Percentiles rank a stretch among this genome's conserved stretches.
Conservation (phyloP, 768 basidiomycete genomes). For the Boletus eberwhitei region DNA sequence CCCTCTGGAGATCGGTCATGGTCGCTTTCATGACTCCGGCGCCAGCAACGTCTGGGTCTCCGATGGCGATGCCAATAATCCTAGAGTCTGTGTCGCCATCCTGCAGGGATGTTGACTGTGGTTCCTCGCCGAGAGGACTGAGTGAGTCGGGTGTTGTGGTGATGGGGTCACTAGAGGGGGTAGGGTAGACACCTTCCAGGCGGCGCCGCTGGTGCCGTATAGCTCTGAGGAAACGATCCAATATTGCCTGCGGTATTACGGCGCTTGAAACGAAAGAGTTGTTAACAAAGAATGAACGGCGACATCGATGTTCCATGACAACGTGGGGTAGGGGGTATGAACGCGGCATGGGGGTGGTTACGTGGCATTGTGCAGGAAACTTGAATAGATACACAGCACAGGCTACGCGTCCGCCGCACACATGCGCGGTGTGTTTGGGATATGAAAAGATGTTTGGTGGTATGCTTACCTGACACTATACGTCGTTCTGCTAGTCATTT, state of each 20-base stretch:
- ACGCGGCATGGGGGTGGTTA: background rate
- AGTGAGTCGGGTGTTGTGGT: constrained; percentile 27
- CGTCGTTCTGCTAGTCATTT: constrained; percentile 90
- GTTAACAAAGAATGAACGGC: constrained; percentile 24
- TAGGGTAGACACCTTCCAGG: constrained; percentile 25
- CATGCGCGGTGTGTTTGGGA: constrained; percentile 35
- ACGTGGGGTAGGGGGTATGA: constrained; percentile 27
- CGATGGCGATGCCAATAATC: constrained; percentile 26
- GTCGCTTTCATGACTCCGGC: constrained; percentile 79
- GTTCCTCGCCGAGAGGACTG: constrained; percentile 47
- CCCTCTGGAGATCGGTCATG: constrained; percentile 85
- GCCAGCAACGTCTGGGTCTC: constrained; percentile 24
- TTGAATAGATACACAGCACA: constrained; percentile 43
- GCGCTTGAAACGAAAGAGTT: constrained; percentile 49
- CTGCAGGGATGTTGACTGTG: constrained; percentile 37
- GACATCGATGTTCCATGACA: constrained; percentile 20
- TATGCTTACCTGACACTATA: constrained; percentile 81
- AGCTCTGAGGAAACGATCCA: constrained; percentile 85
- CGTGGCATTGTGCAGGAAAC: constrained; percentile 4
- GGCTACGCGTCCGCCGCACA: constrained; percentile 29
- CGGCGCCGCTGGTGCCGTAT: constrained; percentile 65
- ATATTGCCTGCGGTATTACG: constrained; percentile 74
- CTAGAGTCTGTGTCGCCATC: constrained; percentile 21
- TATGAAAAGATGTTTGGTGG: constrained; percentile 25
- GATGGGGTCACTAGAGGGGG: constrained; percentile 23